Conservation (phyloP, 208 protist genomes). For the Vickermania spadyakhi region DNA sequence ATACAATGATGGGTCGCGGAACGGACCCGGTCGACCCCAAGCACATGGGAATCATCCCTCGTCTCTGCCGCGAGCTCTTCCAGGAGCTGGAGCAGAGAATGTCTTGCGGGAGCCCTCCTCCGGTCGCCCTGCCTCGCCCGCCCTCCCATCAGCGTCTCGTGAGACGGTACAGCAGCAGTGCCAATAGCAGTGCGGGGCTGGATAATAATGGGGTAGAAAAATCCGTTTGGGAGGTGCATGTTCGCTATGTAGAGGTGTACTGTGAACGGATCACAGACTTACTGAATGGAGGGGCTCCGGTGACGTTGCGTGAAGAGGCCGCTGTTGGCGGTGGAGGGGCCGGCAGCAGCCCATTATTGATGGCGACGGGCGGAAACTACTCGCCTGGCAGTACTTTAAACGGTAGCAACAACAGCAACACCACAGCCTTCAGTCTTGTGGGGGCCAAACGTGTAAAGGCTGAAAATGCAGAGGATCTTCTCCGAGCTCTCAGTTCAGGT, state of each 20-base stretch:
- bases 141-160: conserved; percentile 25
- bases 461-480: conserved; percentile 37
- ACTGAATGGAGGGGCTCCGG: conserved; percentile 49
- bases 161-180: conserved; percentile 18
- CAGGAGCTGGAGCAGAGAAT: conserved; percentile 28
- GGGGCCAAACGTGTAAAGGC: conserved; percentile 42
- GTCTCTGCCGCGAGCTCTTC: conserved; percentile 77
- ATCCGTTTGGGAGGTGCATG: conserved; percentile 62
- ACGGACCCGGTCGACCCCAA: conserved; percentile 6
- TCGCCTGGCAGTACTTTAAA: too few species aligned
- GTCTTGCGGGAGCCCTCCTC: neutral
- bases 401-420: conserved; percentile 23
- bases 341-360: neutral
- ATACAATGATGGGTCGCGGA: conserved; percentile 78
- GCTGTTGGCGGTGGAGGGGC: conserved; percentile 1
- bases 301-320: conserved; percentile 50
- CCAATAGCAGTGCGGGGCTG: neutral
- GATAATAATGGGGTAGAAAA: neutral
- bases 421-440: conserved; percentile 47
- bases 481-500: conserved; percentile 49
- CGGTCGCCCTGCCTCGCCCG: neutral
- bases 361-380: neutral
- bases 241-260: conserved; percentile 87
- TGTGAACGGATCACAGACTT: conserved; percentile 86
- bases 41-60: conserved; percentile 73